phyloP scores from a whole-genome alignment of 1,139 yeast species.

The Meyerozyma athensensis region DNA sequence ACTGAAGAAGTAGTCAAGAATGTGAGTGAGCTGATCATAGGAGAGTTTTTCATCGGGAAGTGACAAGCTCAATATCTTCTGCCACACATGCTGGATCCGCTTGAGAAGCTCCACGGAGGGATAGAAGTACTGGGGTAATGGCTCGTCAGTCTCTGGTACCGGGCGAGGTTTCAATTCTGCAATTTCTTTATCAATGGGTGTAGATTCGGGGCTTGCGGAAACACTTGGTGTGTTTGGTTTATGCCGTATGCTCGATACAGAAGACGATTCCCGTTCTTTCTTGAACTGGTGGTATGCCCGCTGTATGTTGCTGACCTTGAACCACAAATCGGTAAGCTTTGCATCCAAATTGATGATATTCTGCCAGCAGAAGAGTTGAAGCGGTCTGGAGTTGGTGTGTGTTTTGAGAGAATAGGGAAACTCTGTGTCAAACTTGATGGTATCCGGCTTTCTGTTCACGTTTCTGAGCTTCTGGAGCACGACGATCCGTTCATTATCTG shows the following conservation, averaged over 20 bases:
- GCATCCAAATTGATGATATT: conserved; percentile 39
- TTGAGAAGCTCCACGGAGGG: background rate
- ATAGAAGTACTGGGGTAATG: background rate
- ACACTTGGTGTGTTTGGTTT: no score
- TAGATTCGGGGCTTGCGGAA: background rate
- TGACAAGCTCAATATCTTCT: conserved; percentile 1
- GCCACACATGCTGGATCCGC: background rate
- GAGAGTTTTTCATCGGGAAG: conserved; percentile 17
- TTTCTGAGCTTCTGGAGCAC: conserved; percentile 17
- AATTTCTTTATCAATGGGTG: background rate
- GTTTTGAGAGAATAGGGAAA: conserved; percentile 11
- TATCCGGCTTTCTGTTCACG: conserved; percentile 11
- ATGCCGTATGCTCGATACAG: background rate
- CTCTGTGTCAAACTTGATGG: conserved; percentile 19
- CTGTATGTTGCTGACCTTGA: conserved; percentile 37
- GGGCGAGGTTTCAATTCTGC: background rate
- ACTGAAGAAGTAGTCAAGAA: conserved; percentile 30
- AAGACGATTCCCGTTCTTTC: background rate
- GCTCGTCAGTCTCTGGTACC: background rate
- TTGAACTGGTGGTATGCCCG: conserved; percentile 38
- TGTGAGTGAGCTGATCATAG: conserved; percentile 27
- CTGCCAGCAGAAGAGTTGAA: conserved; percentile 34
- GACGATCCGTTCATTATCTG: conserved; percentile 11
- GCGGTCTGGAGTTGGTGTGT: conserved; percentile 7
- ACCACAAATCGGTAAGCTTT: conserved; percentile 39